Evolutionary conservation across 2,329 filamentous ascomycete genomes (phyloP), one percentile per base, ranked within the genome.

Genomic region (Alternaria ventricosa): DNA sequence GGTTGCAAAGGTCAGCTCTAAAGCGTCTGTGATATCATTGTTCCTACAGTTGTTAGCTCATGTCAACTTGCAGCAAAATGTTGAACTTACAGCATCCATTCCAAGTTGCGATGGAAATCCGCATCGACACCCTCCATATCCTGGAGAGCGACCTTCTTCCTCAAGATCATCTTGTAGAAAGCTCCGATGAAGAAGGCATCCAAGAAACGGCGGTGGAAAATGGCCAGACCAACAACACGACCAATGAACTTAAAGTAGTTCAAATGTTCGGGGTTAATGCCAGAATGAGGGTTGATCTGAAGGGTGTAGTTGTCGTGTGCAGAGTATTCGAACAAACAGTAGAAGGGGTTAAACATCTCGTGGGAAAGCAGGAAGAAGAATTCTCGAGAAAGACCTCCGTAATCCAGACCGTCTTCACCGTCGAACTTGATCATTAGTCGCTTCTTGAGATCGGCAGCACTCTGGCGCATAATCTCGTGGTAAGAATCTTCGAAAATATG

Each of bases 231-330:
- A 63, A 99, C 96, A 27, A 99, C 96, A 64, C 96, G 93, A 53
- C 96, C 96, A 76, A 99, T 99, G 79, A 99, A 99, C 82, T 97
- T 98, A 89, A 99, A 99, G 84, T 98, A 99, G 80, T 97, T 98
- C 75, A 99, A 85, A 88, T 99, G 96, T 83, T 99, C 96, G 1
- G 96, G 96, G 82, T 99, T 99, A 83, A 99, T 98, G 69, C 96
- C 96, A 20, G 96, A 99, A 82, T 99, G 96, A 49, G 96, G 96
- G 84, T 99, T 99, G 85, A 99, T 99, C 83, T 99, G 96, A 59
- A 99, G 91, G 28, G 96, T 99, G 84, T 99, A 99, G 84, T 99
- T 99, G 88, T 99, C 96, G 85, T 99, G 96, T 43, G 96, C 96
- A 25, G 96, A 98, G 82, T 99, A 99, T 83, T 99, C 96, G 85